phyloP scores from a whole-genome alignment of 108 stramenopile genomes.

The Skeletonema menzelii region DNA sequence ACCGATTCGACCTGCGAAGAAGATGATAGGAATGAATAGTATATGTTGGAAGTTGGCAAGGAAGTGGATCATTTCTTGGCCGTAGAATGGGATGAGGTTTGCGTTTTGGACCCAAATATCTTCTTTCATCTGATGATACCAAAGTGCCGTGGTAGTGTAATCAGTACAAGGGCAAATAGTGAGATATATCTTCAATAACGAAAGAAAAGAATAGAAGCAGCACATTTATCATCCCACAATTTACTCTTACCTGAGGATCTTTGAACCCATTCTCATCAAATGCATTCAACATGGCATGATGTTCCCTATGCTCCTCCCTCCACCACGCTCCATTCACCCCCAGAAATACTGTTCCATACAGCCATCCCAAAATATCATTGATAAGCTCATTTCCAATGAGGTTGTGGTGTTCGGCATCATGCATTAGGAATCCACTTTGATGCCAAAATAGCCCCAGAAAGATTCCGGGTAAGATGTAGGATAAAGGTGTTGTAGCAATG shows the following conservation, averaged over 20 bases:
- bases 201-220: background rate
- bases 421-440: slow-evolving; percentile 36
- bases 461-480: slow-evolving; percentile 20
- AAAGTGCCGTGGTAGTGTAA: background rate
- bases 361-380: slow-evolving; percentile 36
- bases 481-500: slow-evolving; percentile 2
- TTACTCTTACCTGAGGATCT: slow-evolving; percentile 32
- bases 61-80: slow-evolving; percentile 26
- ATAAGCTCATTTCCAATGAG: slow-evolving; percentile 18
- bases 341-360: slow-evolving; percentile 33
- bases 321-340: slow-evolving; percentile 41
- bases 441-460: slow-evolving; percentile 31
- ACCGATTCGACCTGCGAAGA: slow-evolving; percentile 23
- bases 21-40: slow-evolving; percentile 28
- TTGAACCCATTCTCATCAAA: slow-evolving; percentile 29
- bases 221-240: background rate
- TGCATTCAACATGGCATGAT: slow-evolving; percentile 33
- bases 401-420: slow-evolving; percentile 34
- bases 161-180: background rate
- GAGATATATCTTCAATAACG: background rate
- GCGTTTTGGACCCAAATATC: slow-evolving; percentile 33
- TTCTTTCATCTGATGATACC: slow-evolving; percentile 26
- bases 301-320: slow-evolving; percentile 35
- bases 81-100: slow-evolving; percentile 27
- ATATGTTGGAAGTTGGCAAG: slow-evolving; percentile 33